Evolutionary conservation across 2,329 filamentous ascomycete species (phyloP).

Genomic region (Pseudogymnoascus sp.): DNA sequence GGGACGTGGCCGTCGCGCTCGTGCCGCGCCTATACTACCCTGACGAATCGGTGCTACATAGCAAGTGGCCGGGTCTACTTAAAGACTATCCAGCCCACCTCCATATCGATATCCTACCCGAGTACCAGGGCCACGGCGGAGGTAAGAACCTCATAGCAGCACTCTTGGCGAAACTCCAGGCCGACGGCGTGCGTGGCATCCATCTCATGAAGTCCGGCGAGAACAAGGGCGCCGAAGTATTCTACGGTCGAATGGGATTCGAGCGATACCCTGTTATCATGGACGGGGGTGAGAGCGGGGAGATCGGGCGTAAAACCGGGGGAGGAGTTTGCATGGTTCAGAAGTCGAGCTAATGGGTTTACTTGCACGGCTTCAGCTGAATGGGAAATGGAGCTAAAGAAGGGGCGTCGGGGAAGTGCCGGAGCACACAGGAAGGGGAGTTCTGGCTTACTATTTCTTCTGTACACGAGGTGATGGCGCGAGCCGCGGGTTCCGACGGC

Average conservation of each 20-base stretch:
- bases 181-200: background rate
- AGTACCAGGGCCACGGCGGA: slow-evolving; percentile 3
- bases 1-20: background rate
- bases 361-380: background rate
- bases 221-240: background rate
- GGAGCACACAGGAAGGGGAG: background rate
- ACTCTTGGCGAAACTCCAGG: background rate
- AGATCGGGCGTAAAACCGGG: slow-evolving; percentile 5
- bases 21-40: background rate
- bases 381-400: background rate
- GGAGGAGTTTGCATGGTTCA: slow-evolving; percentile 10
- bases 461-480: background rate
- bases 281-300: background rate
- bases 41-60: background rate
- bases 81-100: background rate
- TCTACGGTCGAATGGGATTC: slow-evolving; percentile 5
- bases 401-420: background rate
- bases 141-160: slow-evolving; percentile 1
- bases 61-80: slow-evolving; percentile 3
- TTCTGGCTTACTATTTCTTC: background rate
- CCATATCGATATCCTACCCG: slow-evolving; percentile 7
- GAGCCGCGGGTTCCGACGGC: background rate
- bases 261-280: slow-evolving; percentile 4
- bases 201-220: slow-evolving; percentile 10
- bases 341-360: background rate